phyloP scores from a whole-genome alignment of 2,329 filamentous ascomycete genomes.

The Apiospora marii region DNA sequence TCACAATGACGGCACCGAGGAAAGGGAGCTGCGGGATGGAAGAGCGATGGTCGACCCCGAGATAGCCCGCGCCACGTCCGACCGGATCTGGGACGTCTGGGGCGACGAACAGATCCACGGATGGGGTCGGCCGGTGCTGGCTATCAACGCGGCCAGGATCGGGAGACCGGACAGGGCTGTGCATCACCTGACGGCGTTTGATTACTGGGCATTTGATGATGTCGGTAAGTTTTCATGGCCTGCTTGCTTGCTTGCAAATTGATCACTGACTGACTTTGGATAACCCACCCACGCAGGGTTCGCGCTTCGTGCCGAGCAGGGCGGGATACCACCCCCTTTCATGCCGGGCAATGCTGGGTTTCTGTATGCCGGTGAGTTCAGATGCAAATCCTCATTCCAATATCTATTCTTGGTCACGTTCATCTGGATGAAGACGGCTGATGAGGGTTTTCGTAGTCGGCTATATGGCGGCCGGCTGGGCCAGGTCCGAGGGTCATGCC shows the following conservation, averaged over 20 bases:
- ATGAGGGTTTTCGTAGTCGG: constrained; percentile 37
- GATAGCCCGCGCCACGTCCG: constrained; percentile 46
- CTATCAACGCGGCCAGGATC: constrained; percentile 53
- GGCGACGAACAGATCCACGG: constrained; percentile 51
- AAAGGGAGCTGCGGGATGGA: neutral
- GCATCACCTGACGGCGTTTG: constrained; percentile 49
- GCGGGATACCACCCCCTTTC: constrained; percentile 43
- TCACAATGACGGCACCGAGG: no score
- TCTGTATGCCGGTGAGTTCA: constrained; percentile 41
- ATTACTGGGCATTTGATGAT: constrained; percentile 52
- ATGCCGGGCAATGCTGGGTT: constrained; percentile 49
- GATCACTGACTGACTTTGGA: neutral
- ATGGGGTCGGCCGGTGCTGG: constrained; percentile 56
- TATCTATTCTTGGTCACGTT: neutral
- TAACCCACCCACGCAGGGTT: constrained; percentile 29
- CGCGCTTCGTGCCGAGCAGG: constrained; percentile 41
- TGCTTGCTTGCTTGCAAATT: neutral
- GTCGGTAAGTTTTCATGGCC: constrained; percentile 37
- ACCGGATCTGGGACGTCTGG: constrained; percentile 51
- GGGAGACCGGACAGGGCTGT: constrained; percentile 52
- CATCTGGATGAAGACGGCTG: neutral
- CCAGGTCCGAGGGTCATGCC: constrained; percentile 37
- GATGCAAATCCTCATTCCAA: neutral
- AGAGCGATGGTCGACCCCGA: constrained; percentile 42
- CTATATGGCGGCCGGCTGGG: constrained; percentile 46